Base-by-base conservation (phyloP, 345 rosid genomes). In the Ceriops decandra region DNA sequence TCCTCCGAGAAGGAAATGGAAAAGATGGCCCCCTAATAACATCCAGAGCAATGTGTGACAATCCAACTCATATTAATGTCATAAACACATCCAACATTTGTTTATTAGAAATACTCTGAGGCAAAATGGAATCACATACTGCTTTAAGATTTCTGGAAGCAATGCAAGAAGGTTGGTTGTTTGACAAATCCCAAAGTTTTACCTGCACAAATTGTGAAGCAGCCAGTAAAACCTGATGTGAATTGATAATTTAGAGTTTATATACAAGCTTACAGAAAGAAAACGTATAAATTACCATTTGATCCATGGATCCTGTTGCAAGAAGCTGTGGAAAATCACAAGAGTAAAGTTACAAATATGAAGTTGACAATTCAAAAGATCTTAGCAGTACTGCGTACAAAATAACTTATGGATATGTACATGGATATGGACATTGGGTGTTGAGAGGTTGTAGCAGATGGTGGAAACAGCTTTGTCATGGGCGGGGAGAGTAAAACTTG, bases 381-480 rank as follows among this genome's bases (percentile, higher is more conserved):
- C 53, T 53, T 26, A 35, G 19, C 47, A 24, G n/a, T 60, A 52
- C 21, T 35, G 22, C 53, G 13, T 22, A 33, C 4, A 19, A 21
- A 16, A 21, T 20, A 36, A 60, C 28, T 31, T n/a, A 49, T 7
- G 2, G 36, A 60, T 46, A 36, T 62, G 4, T 77, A 80, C 85
- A 80, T 82, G 2, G 36, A 60, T 46, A 36, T 62, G 4, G 74
- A 80, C 85, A 80, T 82, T 72, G 20, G 81, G 78, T 35, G 82
- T 85, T 28, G 77, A 76, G 27, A 67, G 84, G 81, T 86, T 90
- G 75, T 85, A 92, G 28, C 91, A 77, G 21, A 88, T 64, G 6
- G 87, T 46, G 76, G 90, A 82, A 80, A 87, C 95, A 73, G 92
- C 96, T 84, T 88, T 88, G 85, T 88, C 87, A 56, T 90, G 96